Conservation (phyloP, 371 early-diverging fungal species). For the Parasitella parasitica region DNA sequence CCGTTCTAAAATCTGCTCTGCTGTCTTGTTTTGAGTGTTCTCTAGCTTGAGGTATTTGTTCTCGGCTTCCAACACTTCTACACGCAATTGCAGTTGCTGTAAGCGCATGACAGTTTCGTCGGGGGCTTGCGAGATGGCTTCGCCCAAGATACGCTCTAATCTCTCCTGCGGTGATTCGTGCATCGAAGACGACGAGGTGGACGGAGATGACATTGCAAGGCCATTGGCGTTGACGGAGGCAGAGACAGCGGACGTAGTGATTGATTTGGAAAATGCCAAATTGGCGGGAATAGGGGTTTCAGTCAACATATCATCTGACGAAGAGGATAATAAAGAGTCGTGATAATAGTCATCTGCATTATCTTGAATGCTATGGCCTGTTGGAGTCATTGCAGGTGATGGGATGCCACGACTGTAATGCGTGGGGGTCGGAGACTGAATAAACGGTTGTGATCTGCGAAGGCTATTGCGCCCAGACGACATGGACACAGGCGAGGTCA, state of each 20-base stretch:
- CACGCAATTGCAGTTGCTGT: constrained; percentile 51
- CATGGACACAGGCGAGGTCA: constrained; percentile 17
- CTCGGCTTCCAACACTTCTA: constrained; percentile 56
- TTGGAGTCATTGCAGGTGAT: constrained; percentile 45
- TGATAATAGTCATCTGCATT: constrained; percentile 27
- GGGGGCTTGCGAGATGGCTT: constrained; percentile 37
- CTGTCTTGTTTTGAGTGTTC: constrained; percentile 45
- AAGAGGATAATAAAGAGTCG: neutral
- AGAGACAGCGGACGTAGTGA: constrained; percentile 10
- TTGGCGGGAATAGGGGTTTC: constrained; percentile 41
- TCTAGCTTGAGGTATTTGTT: constrained; percentile 50
- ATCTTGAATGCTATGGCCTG: constrained; percentile 27
- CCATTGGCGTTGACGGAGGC: neutral
- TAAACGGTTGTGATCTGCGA: constrained; percentile 10
- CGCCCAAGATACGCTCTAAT: constrained; percentile 37
- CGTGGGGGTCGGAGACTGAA: constrained; percentile 16
- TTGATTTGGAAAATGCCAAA: constrained; percentile 32
- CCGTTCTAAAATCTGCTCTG: constrained; percentile 36
- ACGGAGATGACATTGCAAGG: neutral
- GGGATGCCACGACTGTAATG: constrained; percentile 28
- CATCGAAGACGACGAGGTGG: constrained; percentile 2
- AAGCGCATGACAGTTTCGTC: constrained; percentile 47
- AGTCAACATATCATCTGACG: constrained; percentile 28
- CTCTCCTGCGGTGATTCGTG: constrained; percentile 30
- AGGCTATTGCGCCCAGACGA: constrained; percentile 8